Base-by-base conservation (phyloP, 345 rosid species). In the Pistacia integerrima region DNA sequence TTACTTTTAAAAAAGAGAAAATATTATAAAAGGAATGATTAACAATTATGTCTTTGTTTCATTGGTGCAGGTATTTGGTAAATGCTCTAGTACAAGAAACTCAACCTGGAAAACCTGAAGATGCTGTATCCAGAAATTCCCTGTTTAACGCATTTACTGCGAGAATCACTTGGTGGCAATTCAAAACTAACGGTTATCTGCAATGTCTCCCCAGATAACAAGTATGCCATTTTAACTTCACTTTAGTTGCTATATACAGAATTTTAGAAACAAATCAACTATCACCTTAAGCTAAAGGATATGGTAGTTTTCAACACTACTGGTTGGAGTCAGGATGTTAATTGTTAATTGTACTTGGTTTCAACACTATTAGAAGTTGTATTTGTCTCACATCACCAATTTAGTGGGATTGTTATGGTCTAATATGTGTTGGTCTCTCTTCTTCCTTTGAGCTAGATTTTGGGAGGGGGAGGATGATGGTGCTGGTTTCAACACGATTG, bases 81-180 rank as follows among this genome's bases (percentile, higher is more conserved):
- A 77, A 86, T 72, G 78, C 85, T 76, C 91, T 96, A 14, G 87
- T 88, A 11, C 83, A 85, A 75, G 88, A 82, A 72, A 78, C 72
- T 66, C 87, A 86, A 52, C 80, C 77, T 17, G 90, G 84, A 46
- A 82, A 79, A 51, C 72, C 76, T 63, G 80, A 84, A 75, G 92
- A 78, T 83, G 74, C 78, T 72, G 88, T 84, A 22, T 90, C 89
- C 74, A 77, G 69, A 78, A 83, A 87, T 62, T 96, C 92, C 6
- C 84, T n/a, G 97, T 77, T 85, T 96, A 75, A 91, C 99, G 63
- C 95, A 87, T 84, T 79, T 94, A 75, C 80, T 94, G 80, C 87
- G 84, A 88, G 98, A 96, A 68, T 86, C 97, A 48, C 90, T 96
- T n/a, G 98, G 99, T 72, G 99, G 99, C 82, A 94, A 94, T 80